Evolutionary conservation across 2,329 filamentous ascomycete genomes (phyloP).

Genomic region (Monilinia fructicola): DNA sequence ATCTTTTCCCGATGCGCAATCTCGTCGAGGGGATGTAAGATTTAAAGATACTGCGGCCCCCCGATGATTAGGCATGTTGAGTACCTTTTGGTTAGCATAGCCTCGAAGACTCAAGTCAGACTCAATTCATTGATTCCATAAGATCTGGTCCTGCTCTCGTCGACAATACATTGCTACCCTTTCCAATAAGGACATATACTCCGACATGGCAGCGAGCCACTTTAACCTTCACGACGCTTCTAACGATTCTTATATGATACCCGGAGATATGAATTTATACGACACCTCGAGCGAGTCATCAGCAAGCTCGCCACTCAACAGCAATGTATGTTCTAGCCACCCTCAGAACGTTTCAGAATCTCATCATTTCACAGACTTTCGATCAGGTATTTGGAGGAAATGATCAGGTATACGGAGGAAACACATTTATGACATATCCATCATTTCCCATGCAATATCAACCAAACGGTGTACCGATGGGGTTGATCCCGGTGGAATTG

Average conservation of each 20-base stretch:
- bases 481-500: constrained; percentile 40
- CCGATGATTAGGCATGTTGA: constrained; percentile 1
- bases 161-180: not conserved
- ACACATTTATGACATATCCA: constrained; percentile 36
- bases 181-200: not conserved
- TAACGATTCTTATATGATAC: constrained; percentile 31
- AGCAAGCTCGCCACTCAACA: constrained; percentile 38
- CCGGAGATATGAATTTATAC: constrained; percentile 36
- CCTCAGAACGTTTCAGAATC: not conserved
- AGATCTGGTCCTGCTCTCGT: not conserved
- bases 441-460: constrained; percentile 38
- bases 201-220: constrained; percentile 34
- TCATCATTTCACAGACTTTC: constrained; percentile 25
- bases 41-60: constrained; percentile 19
- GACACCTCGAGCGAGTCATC: constrained; percentile 41
- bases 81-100: constrained; percentile 10
- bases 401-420: constrained; percentile 35
- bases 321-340: constrained; percentile 32
- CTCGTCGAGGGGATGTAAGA: constrained; percentile 9
- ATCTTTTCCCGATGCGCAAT: constrained; percentile 21
- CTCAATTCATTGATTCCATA: not conserved
- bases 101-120: not conserved
- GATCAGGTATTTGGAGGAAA: constrained; percentile 30
- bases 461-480: constrained; percentile 32
- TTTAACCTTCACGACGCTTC: constrained; percentile 29